A percentile compares a stretch with the other conserved stretches of the same genome.
These are phyloP conservation scores for Ophiostoma triangulosporum DNA, from an alignment of 2,329 filamentous ascomycete species.

Conservation along the genomic window DNA sequence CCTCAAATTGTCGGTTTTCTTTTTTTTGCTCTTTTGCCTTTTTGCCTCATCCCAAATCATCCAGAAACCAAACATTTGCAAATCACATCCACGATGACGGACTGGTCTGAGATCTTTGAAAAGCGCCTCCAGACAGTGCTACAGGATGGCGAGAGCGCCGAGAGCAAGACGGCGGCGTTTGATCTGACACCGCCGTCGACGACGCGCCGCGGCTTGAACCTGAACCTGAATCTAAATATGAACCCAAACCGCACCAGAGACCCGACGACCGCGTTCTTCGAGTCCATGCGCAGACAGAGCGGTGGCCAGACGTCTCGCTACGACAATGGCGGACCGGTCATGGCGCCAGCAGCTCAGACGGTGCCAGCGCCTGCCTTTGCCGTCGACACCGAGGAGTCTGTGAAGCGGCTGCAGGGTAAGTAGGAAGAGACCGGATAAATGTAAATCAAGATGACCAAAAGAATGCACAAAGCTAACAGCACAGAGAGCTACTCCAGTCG, in stretches of 20 bases:
- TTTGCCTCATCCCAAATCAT: no score
- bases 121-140: conserved; percentile 11
- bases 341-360: not conserved
- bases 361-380: not conserved
- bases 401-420: conserved; percentile 2
- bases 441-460: no score
- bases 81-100: conserved; percentile 4
- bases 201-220: not conserved
- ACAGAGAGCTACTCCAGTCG: conserved; percentile 12
- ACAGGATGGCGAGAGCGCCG: not conserved
- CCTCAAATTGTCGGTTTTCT: no score
- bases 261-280: conserved; percentile 12
- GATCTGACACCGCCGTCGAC: conserved; percentile 10
- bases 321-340: not conserved
- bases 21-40: not conserved
- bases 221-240: not conserved
- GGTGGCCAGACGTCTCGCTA: not conserved
- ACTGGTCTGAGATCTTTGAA: conserved; percentile 13
- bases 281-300: conserved; percentile 8
- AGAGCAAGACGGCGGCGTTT: not conserved
- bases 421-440: no score
- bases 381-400: not conserved
- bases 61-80: no score
- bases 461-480: no score
- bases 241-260: not conserved